These are phyloP conservation scores for Tympanopsis confertula DNA, from an alignment of 2,329 filamentous ascomycete species.

Conservation along the genomic window DNA sequence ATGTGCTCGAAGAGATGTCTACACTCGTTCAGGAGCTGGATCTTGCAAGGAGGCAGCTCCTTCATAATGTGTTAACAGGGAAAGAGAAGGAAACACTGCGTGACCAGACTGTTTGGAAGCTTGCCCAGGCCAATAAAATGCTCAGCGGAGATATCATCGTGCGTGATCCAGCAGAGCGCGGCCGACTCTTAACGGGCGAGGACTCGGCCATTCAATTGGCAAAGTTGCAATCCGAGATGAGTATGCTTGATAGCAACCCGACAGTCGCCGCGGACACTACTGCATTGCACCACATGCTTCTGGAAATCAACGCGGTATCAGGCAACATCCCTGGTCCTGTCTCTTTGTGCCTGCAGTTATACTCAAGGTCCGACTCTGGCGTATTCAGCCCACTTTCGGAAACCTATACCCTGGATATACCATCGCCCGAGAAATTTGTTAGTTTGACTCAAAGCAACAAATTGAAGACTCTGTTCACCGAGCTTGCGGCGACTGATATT, in stretches of 20 bases:
- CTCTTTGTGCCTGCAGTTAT: conserved; percentile 67
- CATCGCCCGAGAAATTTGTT: conserved; percentile 60
- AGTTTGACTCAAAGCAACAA: conserved; percentile 53
- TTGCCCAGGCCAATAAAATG: conserved; percentile 88
- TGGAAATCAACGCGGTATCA: conserved; percentile 74
- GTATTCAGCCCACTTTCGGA: conserved; percentile 65
- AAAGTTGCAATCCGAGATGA: conserved; percentile 89
- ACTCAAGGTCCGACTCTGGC: conserved; percentile 55
- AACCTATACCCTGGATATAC: conserved; percentile 68
- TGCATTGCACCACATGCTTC: conserved; percentile 67
- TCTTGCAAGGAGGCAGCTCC: conserved; percentile 72
- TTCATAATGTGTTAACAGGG: conserved; percentile 84
- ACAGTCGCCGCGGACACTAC: conserved; percentile 54
- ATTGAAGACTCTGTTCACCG: conserved; percentile 77
- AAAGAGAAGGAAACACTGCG: conserved; percentile 72
- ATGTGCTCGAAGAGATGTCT: conserved; percentile 69
- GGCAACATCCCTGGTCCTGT: conserved; percentile 67
- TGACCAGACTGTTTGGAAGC: conserved; percentile 87
- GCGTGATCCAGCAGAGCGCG: conserved; percentile 71
- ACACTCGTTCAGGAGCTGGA: conserved; percentile 74
- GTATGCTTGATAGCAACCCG: conserved; percentile 75
- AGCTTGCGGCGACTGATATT: conserved; percentile 68
- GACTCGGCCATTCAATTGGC: conserved; percentile 89
- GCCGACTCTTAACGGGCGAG: conserved; percentile 77
- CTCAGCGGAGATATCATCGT: conserved; percentile 91